phyloP scores from a whole-genome alignment of 768 basidiomycete species.

The Porphyrellus cyaneotinctus region DNA sequence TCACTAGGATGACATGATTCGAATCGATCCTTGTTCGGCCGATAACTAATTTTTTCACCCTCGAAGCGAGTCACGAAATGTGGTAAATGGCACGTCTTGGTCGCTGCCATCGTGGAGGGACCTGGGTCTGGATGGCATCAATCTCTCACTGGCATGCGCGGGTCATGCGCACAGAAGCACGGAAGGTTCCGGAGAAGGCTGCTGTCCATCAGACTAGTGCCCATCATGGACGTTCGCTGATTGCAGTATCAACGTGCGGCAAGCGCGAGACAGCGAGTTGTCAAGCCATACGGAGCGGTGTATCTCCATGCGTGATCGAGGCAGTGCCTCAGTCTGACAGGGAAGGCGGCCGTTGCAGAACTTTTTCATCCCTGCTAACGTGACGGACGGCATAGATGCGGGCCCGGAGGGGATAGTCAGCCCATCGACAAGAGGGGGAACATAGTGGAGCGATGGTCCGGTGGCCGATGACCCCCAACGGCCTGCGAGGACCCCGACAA shows the following conservation, averaged over 20 bases:
- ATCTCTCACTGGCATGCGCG: not conserved
- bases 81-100: not conserved
- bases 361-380: slow-evolving; percentile 8
- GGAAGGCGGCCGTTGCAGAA: not conserved
- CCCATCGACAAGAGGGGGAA: not conserved
- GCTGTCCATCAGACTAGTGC: not conserved
- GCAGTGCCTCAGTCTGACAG: slow-evolving; percentile 1
- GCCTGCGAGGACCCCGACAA: not conserved
- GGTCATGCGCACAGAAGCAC: not conserved
- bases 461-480: not conserved
- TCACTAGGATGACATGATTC: not conserved
- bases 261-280: not conserved
- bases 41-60: not conserved
- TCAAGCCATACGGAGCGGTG: not conserved
- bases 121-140: not conserved
- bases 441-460: not conserved
- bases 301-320: not conserved
- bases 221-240: not conserved
- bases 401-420: not conserved
- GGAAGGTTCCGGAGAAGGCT: not conserved
- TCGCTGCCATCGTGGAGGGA: not conserved
- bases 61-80: not conserved
- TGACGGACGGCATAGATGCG: slow-evolving; percentile 13
- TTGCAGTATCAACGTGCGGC: not conserved
- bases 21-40: slow-evolving; percentile 2